phyloP scores from a whole-genome alignment of 768 basidiomycete species.

The Pluteus cervinus region DNA sequence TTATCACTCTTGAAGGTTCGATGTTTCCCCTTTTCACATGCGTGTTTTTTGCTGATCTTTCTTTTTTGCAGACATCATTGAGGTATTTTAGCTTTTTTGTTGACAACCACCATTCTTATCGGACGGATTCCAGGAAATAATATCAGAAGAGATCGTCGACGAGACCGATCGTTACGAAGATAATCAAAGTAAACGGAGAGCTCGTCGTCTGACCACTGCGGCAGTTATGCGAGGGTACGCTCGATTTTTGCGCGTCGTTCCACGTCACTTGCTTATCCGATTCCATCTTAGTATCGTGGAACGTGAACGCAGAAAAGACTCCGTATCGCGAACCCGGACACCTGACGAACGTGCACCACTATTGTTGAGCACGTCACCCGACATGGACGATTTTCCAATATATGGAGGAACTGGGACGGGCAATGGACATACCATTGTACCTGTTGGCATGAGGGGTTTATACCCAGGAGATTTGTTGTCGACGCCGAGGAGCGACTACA shows the following conservation, averaged over 20 bases:
- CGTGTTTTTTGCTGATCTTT: constrained; percentile 1
- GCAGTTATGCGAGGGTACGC: constrained; percentile 75
- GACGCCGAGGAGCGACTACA: no score
- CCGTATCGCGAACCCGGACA: no score
- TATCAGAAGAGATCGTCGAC: constrained; percentile 93
- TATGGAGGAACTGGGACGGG: no score
- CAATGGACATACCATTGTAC: no score
- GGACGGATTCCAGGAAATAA: constrained; percentile 64
- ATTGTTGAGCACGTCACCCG: no score
- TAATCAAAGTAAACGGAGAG: constrained; percentile 73
- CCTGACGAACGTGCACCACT: no score
- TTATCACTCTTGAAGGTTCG: constrained; percentile 81
- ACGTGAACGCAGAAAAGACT: no score
- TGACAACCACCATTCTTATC: not conserved
- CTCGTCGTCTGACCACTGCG: constrained; percentile 65
- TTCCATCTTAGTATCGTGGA: constrained; percentile 45
- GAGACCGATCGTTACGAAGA: constrained; percentile 90
- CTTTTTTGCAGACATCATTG: constrained; percentile 59
- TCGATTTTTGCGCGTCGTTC: not conserved
- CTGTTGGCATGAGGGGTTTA: no score
- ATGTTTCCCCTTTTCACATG: constrained; percentile 6
- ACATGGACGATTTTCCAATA: no score
- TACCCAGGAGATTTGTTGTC: no score
- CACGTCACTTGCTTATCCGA: not conserved
- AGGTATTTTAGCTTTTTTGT: constrained; percentile 34